These are phyloP conservation scores for Nothophaeocryptopus gaeumannii DNA, from an alignment of 2,329 filamentous ascomycete species.

Conservation along the genomic window DNA sequence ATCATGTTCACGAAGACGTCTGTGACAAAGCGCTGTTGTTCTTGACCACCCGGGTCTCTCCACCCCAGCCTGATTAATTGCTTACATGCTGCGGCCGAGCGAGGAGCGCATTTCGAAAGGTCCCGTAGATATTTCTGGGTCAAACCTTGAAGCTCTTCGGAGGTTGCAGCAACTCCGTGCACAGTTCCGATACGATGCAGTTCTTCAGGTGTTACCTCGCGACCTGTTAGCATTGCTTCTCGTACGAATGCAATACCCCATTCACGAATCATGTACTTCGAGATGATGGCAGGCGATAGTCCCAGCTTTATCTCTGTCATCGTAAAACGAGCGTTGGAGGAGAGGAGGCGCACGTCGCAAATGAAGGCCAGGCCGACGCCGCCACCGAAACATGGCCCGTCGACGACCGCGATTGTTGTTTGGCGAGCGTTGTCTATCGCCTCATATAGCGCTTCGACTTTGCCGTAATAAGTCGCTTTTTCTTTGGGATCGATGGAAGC, in stretches of 20 bases:
- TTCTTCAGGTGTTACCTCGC: slow-evolving; percentile 17
- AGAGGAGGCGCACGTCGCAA: slow-evolving; percentile 21
- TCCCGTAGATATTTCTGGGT: slow-evolving; percentile 10
- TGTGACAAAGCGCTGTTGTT: slow-evolving; percentile 16
- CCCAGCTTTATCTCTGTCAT: slow-evolving; percentile 23
- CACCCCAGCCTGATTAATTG: slow-evolving; percentile 19
- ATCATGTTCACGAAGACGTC: slow-evolving; percentile 23
- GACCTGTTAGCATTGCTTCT: slow-evolving; percentile 20
- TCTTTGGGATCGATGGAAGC: slow-evolving; percentile 9
- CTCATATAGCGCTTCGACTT: slow-evolving; percentile 16
- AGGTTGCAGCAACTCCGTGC: slow-evolving; percentile 9
- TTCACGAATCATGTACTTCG: slow-evolving; percentile 22
- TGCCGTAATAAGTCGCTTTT: slow-evolving; percentile 16
- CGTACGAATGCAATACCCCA: slow-evolving; percentile 19
- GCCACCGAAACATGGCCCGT: slow-evolving; percentile 19
- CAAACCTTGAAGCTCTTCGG: slow-evolving; percentile 3
- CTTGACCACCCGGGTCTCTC: slow-evolving; percentile 12
- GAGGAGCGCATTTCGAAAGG: slow-evolving; percentile 18
- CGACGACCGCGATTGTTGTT: slow-evolving; percentile 19
- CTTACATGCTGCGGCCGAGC: slow-evolving; percentile 15
- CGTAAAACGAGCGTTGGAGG: slow-evolving; percentile 16
- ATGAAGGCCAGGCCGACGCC: slow-evolving; percentile 23
- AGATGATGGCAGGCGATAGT: slow-evolving; percentile 23
- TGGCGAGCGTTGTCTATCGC: slow-evolving; percentile 22
- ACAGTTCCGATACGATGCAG: slow-evolving; percentile 17